Conservation (phyloP, 805 yeast genomes). For the Maudiozyma saulgeensis region DNA sequence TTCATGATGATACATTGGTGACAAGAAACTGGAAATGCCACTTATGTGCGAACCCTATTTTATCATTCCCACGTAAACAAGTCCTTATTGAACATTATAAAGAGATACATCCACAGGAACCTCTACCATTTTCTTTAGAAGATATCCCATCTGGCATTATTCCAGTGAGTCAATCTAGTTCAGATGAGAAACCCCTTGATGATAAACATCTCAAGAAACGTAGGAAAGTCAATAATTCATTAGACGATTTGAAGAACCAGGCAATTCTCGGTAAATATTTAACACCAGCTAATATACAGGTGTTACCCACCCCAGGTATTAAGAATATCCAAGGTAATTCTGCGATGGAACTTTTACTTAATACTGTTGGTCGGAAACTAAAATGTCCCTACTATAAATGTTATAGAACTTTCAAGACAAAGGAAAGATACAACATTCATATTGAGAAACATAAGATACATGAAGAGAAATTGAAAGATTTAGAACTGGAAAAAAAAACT, state of each 20-base stretch:
- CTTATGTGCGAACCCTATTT: slow-evolving; percentile 32
- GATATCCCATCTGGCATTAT: no score
- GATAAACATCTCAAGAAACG: not conserved
- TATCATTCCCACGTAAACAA: slow-evolving; percentile 45
- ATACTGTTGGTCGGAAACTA: slow-evolving; percentile 29
- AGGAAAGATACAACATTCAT: slow-evolving; percentile 26
- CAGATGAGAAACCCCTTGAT: not conserved
- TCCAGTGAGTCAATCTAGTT: not conserved
- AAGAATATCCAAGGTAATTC: slow-evolving; percentile 2
- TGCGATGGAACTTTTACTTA: slow-evolving; percentile 25
- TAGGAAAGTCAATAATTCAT: slow-evolving; percentile 7
- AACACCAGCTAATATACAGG: not conserved
- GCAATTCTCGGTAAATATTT: slow-evolving; percentile 20
- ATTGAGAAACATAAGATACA: slow-evolving; percentile 29
- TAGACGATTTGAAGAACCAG: slow-evolving; percentile 10
- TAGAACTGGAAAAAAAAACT: slow-evolving; percentile 1
- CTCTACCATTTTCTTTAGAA: slow-evolving; percentile 8
- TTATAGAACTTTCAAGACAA: slow-evolving; percentile 41
- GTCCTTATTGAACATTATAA: slow-evolving; percentile 49
- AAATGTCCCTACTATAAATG: slow-evolving; percentile 46
- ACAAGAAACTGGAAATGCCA: slow-evolving; percentile 61
- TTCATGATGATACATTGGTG: slow-evolving; percentile 48
- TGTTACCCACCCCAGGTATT: not conserved
- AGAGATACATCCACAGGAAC: slow-evolving; percentile 31
- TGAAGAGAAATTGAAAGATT: slow-evolving; percentile 23